These are phyloP conservation scores for Gliomastix tumulicola DNA, from an alignment of 2,329 filamentous ascomycete species.

Conservation along the genomic window DNA sequence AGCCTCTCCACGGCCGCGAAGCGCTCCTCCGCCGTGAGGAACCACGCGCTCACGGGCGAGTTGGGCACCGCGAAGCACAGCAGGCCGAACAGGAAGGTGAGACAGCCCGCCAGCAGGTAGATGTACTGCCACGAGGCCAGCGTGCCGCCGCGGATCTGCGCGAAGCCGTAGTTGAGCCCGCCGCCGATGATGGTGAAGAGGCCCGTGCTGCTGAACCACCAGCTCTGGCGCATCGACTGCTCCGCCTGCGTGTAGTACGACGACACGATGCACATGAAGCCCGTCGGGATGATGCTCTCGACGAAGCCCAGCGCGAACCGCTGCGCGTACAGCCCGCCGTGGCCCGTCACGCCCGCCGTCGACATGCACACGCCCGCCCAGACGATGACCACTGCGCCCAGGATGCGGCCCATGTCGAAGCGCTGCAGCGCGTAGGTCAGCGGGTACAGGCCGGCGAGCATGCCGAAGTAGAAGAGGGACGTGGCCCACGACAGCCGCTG, in stretches of 20 bases:
- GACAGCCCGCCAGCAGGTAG: conserved; percentile 39
- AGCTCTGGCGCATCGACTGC: conserved; percentile 39
- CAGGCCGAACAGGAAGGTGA: conserved; percentile 42
- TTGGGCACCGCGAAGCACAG: conserved; percentile 48
- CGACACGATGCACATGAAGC: conserved; percentile 40
- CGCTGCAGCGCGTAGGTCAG: conserved; percentile 65
- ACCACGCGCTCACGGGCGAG: conserved; percentile 47
- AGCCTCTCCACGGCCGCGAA: conserved; percentile 43
- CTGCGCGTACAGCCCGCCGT: conserved; percentile 58
- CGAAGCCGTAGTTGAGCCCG: conserved; percentile 42
- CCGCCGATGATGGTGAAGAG: conserved; percentile 40
- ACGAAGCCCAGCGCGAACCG: conserved; percentile 51
- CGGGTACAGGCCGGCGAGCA: conserved; percentile 67
- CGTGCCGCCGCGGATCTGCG: conserved; percentile 32
- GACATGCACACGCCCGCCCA: conserved; percentile 64
- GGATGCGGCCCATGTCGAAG: conserved; percentile 56
- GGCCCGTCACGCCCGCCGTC: conserved; percentile 58
- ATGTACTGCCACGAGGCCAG: conserved; percentile 47
- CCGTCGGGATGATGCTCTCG: conserved; percentile 41
- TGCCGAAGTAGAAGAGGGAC: conserved; percentile 74
- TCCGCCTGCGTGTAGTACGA: conserved; percentile 42
- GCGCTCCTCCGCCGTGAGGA: conserved; percentile 42
- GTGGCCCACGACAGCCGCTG: conserved; percentile 69
- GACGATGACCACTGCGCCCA: conserved; percentile 55
- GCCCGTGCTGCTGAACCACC: conserved; percentile 38